Base-by-base conservation (phyloP, 2,329 filamentous ascomycete genomes). In the Elsinoe ampelina region DNA sequence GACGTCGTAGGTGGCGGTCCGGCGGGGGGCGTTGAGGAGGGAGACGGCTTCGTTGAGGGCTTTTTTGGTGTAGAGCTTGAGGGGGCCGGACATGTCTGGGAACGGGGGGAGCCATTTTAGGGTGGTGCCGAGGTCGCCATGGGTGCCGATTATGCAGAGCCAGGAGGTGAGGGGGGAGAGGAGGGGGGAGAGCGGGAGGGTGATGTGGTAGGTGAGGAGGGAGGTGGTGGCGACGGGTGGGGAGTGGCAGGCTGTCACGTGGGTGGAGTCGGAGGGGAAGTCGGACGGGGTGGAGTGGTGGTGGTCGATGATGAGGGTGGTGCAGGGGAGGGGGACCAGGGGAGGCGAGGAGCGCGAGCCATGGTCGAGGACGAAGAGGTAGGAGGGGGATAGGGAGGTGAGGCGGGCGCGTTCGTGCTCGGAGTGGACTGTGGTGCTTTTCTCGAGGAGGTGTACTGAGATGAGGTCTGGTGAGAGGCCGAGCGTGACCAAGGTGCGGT, bases 81-180 rank as follows among this genome's bases (percentile, higher is more conserved):
- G 80, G 0, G 78, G 78, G 1, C 73, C 67, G 15, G 72, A 74
- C 81, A 86, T 85, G 59, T 85, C 80, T 1, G 84, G 84, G 60
- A 87, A 86, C 0, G 84, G 84, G 0, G 77, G 75, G 19, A 80
- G 71, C 84, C 84, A 86, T 65, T 85, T 86, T 13, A 86, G 60
- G 0, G 77, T 77, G 38, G 79, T 84, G 12, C 83, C 83, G 0
- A 87, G 72, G 60, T 87, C 84, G 2, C 83, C 83, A 60, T 85
- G 81, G 0, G 83, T 86, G 7, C 84, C 84, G 60, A 86, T 75
- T 2, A 77, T 76, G 55, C 81, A 83, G 0, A 86, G 72, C 78
- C 83, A 86, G 38, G 76, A 79, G 61, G 80, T 83, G 4, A 71
- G 67, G 1, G 67, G 63, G 3, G 66, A 63, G 0, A 86, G 75